Conservation (phyloP, 1,139 yeast species). For the Suhomyces terraborum region DNA sequence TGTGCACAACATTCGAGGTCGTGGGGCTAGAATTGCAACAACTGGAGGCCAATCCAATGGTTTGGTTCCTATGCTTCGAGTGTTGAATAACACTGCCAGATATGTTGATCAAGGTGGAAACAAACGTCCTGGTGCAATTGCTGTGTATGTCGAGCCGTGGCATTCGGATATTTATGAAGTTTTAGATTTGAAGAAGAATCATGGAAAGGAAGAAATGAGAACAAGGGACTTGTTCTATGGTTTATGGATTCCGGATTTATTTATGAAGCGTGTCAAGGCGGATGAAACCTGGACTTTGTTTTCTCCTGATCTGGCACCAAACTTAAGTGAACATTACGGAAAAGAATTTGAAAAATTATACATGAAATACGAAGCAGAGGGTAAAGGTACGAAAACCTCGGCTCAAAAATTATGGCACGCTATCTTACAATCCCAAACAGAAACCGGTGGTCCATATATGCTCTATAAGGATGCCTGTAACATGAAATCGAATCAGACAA, state of each 20-base stretch:
- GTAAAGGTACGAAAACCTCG: slow-evolving; percentile 36
- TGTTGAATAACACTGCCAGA: slow-evolving; percentile 87
- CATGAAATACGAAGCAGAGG: slow-evolving; percentile 47
- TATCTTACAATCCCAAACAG: slow-evolving; percentile 57
- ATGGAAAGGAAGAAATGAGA: slow-evolving; percentile 88
- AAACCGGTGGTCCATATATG: slow-evolving; percentile 62
- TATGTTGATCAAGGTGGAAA: slow-evolving; percentile 95
- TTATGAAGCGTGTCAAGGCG: slow-evolving; percentile 55
- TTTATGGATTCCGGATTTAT: slow-evolving; percentile 87
- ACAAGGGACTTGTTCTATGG: slow-evolving; percentile 90
- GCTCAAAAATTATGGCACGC: slow-evolving; percentile 59
- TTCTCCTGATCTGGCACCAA: slow-evolving; percentile 56
- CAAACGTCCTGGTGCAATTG: slow-evolving; percentile 93
- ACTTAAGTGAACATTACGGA: slow-evolving; percentile 52
- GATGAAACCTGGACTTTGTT: slow-evolving; percentile 56
- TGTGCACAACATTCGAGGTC: slow-evolving; percentile 78
- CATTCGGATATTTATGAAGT: slow-evolving; percentile 85
- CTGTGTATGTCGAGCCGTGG: slow-evolving; percentile 89
- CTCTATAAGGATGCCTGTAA: slow-evolving; percentile 61
- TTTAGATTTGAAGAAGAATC: slow-evolving; percentile 82
- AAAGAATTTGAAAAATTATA: slow-evolving; percentile 50
- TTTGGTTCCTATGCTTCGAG: slow-evolving; percentile 86
- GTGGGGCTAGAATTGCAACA: slow-evolving; percentile 86
- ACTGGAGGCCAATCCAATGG: slow-evolving; percentile 91
- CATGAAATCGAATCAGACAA: slow-evolving; percentile 53